These are phyloP conservation scores for Xylaria sp. DNA, from an alignment of 2,329 filamentous ascomycete genomes.

Conservation along the genomic window DNA sequence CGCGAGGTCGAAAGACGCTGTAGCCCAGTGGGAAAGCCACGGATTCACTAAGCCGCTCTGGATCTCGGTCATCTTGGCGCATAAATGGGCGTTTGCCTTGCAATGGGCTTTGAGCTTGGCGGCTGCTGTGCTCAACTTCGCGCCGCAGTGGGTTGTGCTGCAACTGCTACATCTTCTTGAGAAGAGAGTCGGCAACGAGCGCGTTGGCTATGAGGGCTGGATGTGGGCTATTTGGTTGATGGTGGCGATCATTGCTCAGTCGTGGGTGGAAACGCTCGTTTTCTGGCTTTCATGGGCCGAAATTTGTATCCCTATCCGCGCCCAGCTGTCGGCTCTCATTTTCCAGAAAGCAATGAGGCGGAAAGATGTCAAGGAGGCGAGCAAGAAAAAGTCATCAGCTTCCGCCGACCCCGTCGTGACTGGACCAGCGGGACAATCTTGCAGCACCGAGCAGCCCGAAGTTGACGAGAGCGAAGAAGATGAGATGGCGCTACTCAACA, in stretches of 20 bases:
- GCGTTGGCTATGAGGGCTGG: slow-evolving; percentile 66
- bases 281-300: slow-evolving; percentile 73
- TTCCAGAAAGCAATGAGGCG: slow-evolving; percentile 81
- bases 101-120: slow-evolving; percentile 69
- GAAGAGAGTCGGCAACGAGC: slow-evolving; percentile 55
- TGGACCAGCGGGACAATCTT: slow-evolving; percentile 44
- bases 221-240: slow-evolving; percentile 74
- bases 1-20: slow-evolving; percentile 62
- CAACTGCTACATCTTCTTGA: slow-evolving; percentile 74
- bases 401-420: slow-evolving; percentile 45
- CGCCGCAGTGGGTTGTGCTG: slow-evolving; percentile 75
- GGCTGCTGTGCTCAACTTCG: slow-evolving; percentile 69
- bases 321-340: slow-evolving; percentile 75
- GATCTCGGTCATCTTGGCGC: slow-evolving; percentile 67
- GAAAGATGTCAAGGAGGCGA: slow-evolving; percentile 77
- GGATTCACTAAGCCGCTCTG: slow-evolving; percentile 65
- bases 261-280: slow-evolving; percentile 71
- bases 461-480: slow-evolving; percentile 56
- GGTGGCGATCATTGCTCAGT: slow-evolving; percentile 64
- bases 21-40: slow-evolving; percentile 59
- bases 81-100: slow-evolving; percentile 63
- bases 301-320: slow-evolving; percentile 72
- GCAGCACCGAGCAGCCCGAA: slow-evolving; percentile 48
- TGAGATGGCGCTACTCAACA: slow-evolving; percentile 57
- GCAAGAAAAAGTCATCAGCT: slow-evolving; percentile 57